Evolutionary conservation across 768 basidiomycete species (phyloP), one percentile per base, ranked within the genome.

Genomic region (Suillus occidentalis): DNA sequence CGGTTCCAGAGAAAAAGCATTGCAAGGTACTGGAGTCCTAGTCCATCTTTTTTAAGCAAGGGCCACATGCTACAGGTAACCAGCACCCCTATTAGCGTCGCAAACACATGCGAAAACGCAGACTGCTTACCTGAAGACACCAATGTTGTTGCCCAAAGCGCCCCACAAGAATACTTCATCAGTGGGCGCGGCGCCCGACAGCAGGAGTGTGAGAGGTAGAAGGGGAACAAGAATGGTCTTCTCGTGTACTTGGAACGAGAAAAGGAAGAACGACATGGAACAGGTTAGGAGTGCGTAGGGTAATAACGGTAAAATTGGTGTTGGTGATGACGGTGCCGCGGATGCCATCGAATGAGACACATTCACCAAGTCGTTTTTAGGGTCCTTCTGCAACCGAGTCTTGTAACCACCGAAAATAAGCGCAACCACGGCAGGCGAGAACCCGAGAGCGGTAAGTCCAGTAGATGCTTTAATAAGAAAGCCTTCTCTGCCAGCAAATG

Each of bases 191-290:
- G 81, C 74, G 4, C 80, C 81, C 6, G 83, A 89, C 61, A 96
- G 81, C 18, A 96, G 81, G 20, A 98, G 81, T 0, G 89, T 92
- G 36, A 95, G 80, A 0, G 96, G 96, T 67, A 98, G 75, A 25
- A 99, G 81, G 4, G 95, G 94, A 1, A 98, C 72, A 20, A 97
- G 73, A 47, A 98, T 92, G 4, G 90, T 89, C 81, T 97, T 98
- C 76, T 98, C 96, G 75, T 97, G 96, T 45, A 96, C 95, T 72
- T 97, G 95, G 77, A 97, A 97, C 7, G 95, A 95, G 80, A 97
- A 96, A 39, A 98, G 81, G 80, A 97, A 98, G 83, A 98, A 97
- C 10, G 95, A 91, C 82, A 98, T 85, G 0, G 92, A 91, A 1
- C 87, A 89, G 8, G 87, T 88, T 66, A 95, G 84, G 34, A 97